Evolutionary conservation across 176 grass and related monocot species (phyloP).

Genomic region (Oryza longistaminata): DNA sequence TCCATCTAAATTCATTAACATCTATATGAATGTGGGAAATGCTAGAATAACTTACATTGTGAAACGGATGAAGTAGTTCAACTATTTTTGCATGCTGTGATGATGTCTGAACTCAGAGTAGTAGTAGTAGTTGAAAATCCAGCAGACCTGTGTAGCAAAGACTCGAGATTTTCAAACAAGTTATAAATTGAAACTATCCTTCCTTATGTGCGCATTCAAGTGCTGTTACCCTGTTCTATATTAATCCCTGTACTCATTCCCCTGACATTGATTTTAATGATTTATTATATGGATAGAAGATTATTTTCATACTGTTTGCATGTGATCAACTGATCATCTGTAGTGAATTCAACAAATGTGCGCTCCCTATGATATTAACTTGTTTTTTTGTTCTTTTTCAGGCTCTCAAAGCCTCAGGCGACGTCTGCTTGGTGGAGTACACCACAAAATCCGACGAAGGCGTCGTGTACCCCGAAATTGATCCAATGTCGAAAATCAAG

Average conservation of each 20-base stretch:
- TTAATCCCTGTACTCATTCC: neutral
- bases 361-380: neutral
- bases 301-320: neutral
- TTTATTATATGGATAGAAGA: neutral
- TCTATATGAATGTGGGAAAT: too few species aligned
- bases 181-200: neutral
- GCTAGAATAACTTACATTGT: too few species aligned
- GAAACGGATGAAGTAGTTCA: too few species aligned
- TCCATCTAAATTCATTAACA: too few species aligned
- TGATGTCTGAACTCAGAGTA: neutral
- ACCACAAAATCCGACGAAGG: conserved; percentile 64
- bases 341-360: neutral
- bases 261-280: neutral
- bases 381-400: conserved; percentile 1
- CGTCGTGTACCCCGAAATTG: conserved; percentile 51
- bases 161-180: neutral
- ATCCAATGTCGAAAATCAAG: conserved; percentile 42
- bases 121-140: neutral
- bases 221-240: neutral
- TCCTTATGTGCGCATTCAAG: neutral
- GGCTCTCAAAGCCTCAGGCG: conserved; percentile 56
- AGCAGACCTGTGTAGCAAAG: neutral
- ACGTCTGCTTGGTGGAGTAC: conserved; percentile 54
- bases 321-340: neutral
- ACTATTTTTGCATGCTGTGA: conserved; percentile 2